Evolutionary conservation across 495 filamentous ascomycete genomes (phyloP).

Genomic region (Amorphotheca resinae): DNA sequence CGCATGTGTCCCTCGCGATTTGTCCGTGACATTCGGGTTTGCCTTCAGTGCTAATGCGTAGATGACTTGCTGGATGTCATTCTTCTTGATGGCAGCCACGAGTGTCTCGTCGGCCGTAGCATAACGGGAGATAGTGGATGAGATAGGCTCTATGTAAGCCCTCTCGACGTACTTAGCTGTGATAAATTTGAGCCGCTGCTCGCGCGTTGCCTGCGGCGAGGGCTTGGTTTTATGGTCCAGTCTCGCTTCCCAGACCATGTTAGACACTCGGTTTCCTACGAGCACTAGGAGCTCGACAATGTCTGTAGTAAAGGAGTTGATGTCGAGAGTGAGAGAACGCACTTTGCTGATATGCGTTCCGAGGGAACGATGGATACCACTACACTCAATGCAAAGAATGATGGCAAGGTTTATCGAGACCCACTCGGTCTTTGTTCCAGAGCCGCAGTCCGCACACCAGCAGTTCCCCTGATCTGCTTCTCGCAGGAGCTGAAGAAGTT

Average conservation of each 20-base stretch:
- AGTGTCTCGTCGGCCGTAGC: constrained; percentile 77
- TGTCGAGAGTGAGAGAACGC: constrained; percentile 88
- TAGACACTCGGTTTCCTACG: constrained; percentile 86
- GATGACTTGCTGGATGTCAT: constrained; percentile 82
- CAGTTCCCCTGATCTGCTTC: constrained; percentile 88
- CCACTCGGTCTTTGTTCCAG: constrained; percentile 89
- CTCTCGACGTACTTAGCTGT: constrained; percentile 86
- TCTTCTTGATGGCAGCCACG: constrained; percentile 85
- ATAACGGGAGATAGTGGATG: constrained; percentile 61
- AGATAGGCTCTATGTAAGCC: constrained; percentile 67
- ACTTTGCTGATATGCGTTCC: constrained; percentile 98
- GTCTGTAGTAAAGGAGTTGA: constrained; percentile 88
- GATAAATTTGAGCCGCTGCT: constrained; percentile 85
- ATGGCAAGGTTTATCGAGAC: constrained; percentile 97
- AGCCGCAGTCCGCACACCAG: constrained; percentile 92
- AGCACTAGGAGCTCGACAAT: constrained; percentile 89
- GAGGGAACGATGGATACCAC: constrained; percentile 90
- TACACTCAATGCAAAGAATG: constrained; percentile 95
- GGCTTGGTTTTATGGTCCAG: constrained; percentile 64
- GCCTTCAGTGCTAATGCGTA: constrained; percentile 81
- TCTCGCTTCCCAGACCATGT: constrained; percentile 91
- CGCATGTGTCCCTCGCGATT: constrained; percentile 74
- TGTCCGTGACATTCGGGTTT: constrained; percentile 79
- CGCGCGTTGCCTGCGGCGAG: constrained; percentile 60
- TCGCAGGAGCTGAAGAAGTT: constrained; percentile 73